Evolutionary conservation across 2,329 filamentous ascomycete species (phyloP).

Genomic region (Colletotrichum tofieldiae): DNA sequence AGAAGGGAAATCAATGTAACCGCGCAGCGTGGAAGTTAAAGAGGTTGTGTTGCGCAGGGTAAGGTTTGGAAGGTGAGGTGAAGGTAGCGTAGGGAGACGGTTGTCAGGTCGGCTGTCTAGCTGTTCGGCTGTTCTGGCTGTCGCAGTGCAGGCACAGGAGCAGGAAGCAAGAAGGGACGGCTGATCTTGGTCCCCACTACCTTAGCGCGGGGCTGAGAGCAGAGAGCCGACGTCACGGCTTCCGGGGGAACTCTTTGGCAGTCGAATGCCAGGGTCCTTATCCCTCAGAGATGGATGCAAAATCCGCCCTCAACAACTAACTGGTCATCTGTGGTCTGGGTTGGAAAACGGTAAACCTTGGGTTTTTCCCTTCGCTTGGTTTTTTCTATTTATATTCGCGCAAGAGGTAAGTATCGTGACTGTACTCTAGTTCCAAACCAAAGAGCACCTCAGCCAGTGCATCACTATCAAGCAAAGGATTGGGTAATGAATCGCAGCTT

Average conservation of each 20-base stretch:
- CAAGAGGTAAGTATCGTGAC: not conserved
- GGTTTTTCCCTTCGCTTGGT: no score
- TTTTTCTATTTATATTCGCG: not conserved
- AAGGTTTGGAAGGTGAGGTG: slow-evolving; percentile 26
- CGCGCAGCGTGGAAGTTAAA: slow-evolving; percentile 11
- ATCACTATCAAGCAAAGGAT: not conserved
- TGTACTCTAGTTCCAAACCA: not conserved
- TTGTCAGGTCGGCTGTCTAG: slow-evolving; percentile 20
- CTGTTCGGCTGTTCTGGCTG: slow-evolving; percentile 6
- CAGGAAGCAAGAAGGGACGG: slow-evolving; percentile 26
- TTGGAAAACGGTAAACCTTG: not conserved
- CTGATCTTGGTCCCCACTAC: slow-evolving; percentile 32
- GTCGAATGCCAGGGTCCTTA: not conserved
- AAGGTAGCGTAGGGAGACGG: slow-evolving; percentile 5
- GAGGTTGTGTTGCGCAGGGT: slow-evolving; percentile 24
- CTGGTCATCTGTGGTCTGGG: no score
- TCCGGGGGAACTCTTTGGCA: slow-evolving; percentile 2
- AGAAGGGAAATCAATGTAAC: slow-evolving; percentile 1
- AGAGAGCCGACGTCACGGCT: slow-evolving; percentile 40
- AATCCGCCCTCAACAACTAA: not conserved
- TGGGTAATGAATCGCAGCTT: slow-evolving; percentile 8
- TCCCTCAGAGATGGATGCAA: not conserved
- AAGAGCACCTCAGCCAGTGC: not conserved
- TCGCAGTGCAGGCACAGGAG: slow-evolving; percentile 25
- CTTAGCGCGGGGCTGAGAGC: slow-evolving; percentile 42